Base-by-base conservation (phyloP, 2,329 filamentous ascomycete species). In the Blastomyces emzantsi region DNA sequence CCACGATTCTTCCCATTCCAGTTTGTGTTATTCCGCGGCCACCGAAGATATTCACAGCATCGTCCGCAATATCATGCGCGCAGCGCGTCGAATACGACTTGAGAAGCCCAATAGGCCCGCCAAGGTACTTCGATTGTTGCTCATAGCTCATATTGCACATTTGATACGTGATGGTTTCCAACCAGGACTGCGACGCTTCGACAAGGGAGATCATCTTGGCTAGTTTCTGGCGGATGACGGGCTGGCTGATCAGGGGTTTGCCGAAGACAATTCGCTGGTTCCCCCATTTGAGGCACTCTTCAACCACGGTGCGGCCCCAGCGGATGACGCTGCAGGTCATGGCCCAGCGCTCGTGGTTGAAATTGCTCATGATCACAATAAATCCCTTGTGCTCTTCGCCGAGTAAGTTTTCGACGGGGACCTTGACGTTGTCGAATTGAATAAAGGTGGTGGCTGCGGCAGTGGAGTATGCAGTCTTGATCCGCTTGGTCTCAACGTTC, bases 111-210 rank as follows among this genome's bases (percentile, higher is more conserved):
- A 95, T 92, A 36, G 90, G 90, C 0, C 91, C 91, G 62, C 88
- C 89, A 1, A 95, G 83, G 69, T 88, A 82, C 71, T 85, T 85
- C 30, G 88, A 81, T 75, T 95, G 90, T 73, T 93, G 78, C 62
- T 83, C 81, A 76, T 95, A 94, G 43, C 84, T 83, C 89, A 95
- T 90, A 74, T 90, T 82, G 79, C 84, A 88, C 90, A 95, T 95
- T 73, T 95, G 90, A 79, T 91, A 90, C 25, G 90, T 91, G 72
- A 94, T 87, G 52, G 84, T 85, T 75, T 95, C 90, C 59, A 94
- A 83, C 90, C 90, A 95, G 25, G 90, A 84, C 75, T 95, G 90
- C 76, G 89, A 88, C n/a, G 89, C 82, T 75, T 96, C 90, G 68
- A 86, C 84, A 60, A 89, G 85, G 4, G 89, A 85, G 68, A 95